phyloP scores from a whole-genome alignment of 2,329 filamentous ascomycete genomes.

The Botrytis deweyae region DNA sequence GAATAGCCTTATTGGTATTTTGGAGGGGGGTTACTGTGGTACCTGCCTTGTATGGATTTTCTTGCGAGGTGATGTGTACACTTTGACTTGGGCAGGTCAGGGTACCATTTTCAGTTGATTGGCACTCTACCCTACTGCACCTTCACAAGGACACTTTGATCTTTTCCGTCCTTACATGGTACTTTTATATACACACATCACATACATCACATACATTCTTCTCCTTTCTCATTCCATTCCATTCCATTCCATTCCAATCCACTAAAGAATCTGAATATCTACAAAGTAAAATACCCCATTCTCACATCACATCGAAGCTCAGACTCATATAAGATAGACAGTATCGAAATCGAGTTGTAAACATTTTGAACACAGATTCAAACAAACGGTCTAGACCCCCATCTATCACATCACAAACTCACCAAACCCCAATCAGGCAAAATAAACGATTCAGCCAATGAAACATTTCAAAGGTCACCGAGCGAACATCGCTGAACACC shows the following conservation, averaged over 20 bases:
- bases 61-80: not conserved
- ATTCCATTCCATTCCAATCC: not conserved
- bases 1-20: not conserved
- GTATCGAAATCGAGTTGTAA: not conserved
- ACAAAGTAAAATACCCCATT: not conserved
- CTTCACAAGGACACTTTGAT: not conserved
- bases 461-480: slow-evolving; percentile 7
- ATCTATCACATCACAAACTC: not conserved
- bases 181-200: not conserved
- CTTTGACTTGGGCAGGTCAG: not conserved
- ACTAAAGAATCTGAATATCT: not conserved
- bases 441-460: slow-evolving; percentile 28
- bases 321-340: not conserved
- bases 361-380: not conserved
- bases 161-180: not conserved
- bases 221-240: not conserved
- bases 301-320: not conserved
- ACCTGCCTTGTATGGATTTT: slow-evolving; percentile 4
- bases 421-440: slow-evolving; percentile 27
- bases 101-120: not conserved
- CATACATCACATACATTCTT: not conserved
- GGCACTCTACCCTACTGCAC: not conserved
- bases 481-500: slow-evolving; percentile 17
- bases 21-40: not conserved
- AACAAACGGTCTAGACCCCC: slow-evolving; percentile 25